These are phyloP conservation scores for Plasmodium vivax DNA, from an alignment of 169 alveolate species.

Conservation along the genomic window DNA sequence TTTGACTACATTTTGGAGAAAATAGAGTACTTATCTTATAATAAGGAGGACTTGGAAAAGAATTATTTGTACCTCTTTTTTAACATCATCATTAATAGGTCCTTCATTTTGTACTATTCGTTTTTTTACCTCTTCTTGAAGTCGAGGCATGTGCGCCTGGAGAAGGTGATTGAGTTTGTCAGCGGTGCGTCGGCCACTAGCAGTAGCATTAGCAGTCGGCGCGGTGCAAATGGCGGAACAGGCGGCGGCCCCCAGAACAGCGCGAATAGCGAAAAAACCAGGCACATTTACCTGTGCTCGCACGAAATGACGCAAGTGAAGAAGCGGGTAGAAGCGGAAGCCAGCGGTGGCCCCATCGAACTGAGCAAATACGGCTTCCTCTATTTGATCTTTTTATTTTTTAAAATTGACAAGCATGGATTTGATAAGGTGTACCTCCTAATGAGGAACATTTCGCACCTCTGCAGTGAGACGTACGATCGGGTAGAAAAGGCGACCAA, in stretches of 20 bases:
- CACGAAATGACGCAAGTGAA: conserved; percentile 17
- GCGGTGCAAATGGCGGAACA: background rate
- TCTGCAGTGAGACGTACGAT: conserved; percentile 33
- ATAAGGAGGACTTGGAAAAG: conserved; percentile 73
- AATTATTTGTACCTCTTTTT: conserved; percentile 52
- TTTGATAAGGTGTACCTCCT: conserved; percentile 7
- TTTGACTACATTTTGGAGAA: conserved; percentile 65
- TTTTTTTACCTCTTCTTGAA: conserved; percentile 40
- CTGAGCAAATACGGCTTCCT: conserved; percentile 72
- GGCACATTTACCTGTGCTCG: background rate
- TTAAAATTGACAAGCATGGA: conserved; percentile 56
- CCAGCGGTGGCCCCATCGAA: background rate
- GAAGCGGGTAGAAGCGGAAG: conserved; percentile 9
- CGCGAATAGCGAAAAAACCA: background rate
- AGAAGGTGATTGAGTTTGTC: background rate
- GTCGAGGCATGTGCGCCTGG: conserved; percentile 1
- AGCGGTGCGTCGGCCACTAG: too few relatives aligned
- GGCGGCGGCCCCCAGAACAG: background rate
- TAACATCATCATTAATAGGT: conserved; percentile 45
- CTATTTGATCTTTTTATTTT: conserved; percentile 56
- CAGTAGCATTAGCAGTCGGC: background rate
- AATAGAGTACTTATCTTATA: conserved; percentile 51
- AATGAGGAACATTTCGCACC: background rate
- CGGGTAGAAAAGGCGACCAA: background rate
- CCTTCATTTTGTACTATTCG: conserved; percentile 52